These are phyloP conservation scores for Tephrocybe sp. DNA, from an alignment of 768 basidiomycete species.

Conservation along the genomic window DNA sequence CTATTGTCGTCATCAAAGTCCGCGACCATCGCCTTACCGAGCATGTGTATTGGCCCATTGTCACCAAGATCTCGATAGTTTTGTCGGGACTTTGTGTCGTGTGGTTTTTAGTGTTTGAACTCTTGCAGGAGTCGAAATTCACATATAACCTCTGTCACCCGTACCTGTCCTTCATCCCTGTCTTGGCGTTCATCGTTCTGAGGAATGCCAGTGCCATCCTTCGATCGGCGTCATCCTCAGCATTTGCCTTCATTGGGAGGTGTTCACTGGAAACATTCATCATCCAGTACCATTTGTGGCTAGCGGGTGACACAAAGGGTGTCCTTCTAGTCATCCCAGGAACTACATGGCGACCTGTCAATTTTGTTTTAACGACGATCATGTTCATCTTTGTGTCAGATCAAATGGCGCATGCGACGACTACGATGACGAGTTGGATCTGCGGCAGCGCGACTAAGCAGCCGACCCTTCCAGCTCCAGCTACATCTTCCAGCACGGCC, in stretches of 20 bases:
- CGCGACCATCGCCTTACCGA: conserved; percentile 73
- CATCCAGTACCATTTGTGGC: conserved; percentile 86
- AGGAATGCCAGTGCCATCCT: conserved; percentile 72
- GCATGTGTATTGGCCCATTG: conserved; percentile 59
- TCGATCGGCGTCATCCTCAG: conserved; percentile 63
- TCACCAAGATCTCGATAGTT: conserved; percentile 45
- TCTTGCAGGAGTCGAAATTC: conserved; percentile 75
- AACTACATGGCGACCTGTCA: conserved; percentile 68
- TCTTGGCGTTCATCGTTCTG: conserved; percentile 70
- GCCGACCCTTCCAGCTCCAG: conserved; percentile 11
- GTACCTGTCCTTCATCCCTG: conserved; percentile 78
- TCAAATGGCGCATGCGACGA: conserved; percentile 72
- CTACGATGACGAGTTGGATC: conserved; percentile 61
- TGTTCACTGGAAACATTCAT: conserved; percentile 93
- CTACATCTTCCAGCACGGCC: conserved; percentile 3
- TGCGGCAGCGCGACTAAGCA: conserved; percentile 32
- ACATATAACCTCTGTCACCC: conserved; percentile 85
- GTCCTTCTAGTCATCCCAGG: conserved; percentile 79
- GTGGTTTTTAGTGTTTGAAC: conserved; percentile 86
- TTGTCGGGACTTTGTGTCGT: conserved; percentile 50
- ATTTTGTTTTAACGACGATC: conserved; percentile 70
- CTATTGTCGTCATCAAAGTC: conserved; percentile 70
- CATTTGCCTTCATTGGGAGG: conserved; percentile 80
- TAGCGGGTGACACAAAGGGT: conserved; percentile 81
- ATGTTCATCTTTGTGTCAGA: conserved; percentile 83